Percentiles rank a stretch among this genome's conserved stretches.
phyloP scores from a whole-genome alignment of 345 rosid genomes.

The Carallia pectinifolia region DNA sequence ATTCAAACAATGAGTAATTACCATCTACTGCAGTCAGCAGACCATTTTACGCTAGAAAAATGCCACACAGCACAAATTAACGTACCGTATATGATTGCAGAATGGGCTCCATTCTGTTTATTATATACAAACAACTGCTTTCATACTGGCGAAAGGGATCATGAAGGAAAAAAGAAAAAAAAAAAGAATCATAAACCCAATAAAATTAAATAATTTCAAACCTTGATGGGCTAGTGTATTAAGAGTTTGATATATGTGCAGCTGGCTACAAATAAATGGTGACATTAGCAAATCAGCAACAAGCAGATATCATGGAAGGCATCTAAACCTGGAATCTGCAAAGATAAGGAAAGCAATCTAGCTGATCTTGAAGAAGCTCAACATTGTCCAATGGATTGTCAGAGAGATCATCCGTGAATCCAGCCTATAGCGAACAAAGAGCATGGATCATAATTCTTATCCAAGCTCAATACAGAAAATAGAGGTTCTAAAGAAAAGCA shows the following conservation, averaged over 20 bases:
- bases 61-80: constrained; percentile 13
- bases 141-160: constrained; percentile 62
- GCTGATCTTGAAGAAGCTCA: constrained; percentile 97
- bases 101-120: constrained; percentile 87
- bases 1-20: constrained; percentile 14
- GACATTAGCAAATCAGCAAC: background rate
- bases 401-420: constrained; percentile 69
- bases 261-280: background rate
- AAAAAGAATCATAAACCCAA: constrained; percentile 7
- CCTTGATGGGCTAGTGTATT: background rate
- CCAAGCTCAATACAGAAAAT: background rate
- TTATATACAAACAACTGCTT: constrained; percentile 78
- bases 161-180: background rate
- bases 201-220: background rate
- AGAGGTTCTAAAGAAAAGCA: background rate
- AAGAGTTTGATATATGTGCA: constrained; percentile 2
- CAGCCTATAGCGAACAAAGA: constrained; percentile 52
- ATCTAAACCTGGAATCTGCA: constrained; percentile 93
- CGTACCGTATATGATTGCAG: constrained; percentile 88
- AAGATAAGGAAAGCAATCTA: constrained; percentile 94
- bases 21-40: constrained; percentile 1
- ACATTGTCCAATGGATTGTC: constrained; percentile 95
- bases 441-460: background rate
- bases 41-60: constrained; percentile 4
- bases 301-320: constrained; percentile 2